phyloP scores from a whole-genome alignment of 495 filamentous ascomycete species.

The Xylaria palmicola region DNA sequence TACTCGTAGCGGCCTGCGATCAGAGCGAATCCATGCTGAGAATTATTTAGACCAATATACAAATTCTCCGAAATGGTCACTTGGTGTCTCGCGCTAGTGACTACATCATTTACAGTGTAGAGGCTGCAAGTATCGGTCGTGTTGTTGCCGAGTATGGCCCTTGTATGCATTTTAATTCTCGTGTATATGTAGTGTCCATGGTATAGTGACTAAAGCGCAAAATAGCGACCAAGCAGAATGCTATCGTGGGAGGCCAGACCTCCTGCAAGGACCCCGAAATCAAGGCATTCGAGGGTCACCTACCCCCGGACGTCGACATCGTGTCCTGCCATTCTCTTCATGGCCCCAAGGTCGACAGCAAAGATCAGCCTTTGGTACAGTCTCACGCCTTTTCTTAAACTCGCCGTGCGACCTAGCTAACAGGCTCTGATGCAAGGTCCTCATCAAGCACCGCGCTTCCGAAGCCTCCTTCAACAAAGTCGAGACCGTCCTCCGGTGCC shows the following conservation, averaged over 20 bases:
- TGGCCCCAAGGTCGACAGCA: slow-evolving; percentile 84
- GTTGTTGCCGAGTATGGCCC: slow-evolving; percentile 85
- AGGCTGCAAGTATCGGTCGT: slow-evolving; percentile 82
- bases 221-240: slow-evolving; percentile 84
- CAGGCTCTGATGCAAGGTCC: slow-evolving; percentile 49
- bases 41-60: slow-evolving; percentile 62
- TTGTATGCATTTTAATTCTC: slow-evolving; percentile 61
- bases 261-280: slow-evolving; percentile 98
- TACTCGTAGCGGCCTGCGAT: slow-evolving; percentile 33
- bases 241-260: slow-evolving; percentile 95
- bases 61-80: slow-evolving; percentile 87
- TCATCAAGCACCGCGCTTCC: slow-evolving; percentile 90
- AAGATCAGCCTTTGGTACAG: slow-evolving; percentile 77
- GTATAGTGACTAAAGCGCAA: slow-evolving; percentile 18
- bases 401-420: not conserved
- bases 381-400: slow-evolving; percentile 6
- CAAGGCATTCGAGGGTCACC: slow-evolving; percentile 83
- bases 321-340: slow-evolving; percentile 97
- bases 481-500: slow-evolving; percentile 73
- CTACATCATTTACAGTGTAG: slow-evolving; percentile 97
- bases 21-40: slow-evolving; percentile 54
- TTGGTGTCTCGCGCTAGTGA: slow-evolving; percentile 91
- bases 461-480: slow-evolving; percentile 74
- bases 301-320: slow-evolving; percentile 87
- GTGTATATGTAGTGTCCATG: not conserved